These are phyloP conservation scores for Monosporascus sp. DNA, from an alignment of 2,329 filamentous ascomycete species.

Conservation along the genomic window DNA sequence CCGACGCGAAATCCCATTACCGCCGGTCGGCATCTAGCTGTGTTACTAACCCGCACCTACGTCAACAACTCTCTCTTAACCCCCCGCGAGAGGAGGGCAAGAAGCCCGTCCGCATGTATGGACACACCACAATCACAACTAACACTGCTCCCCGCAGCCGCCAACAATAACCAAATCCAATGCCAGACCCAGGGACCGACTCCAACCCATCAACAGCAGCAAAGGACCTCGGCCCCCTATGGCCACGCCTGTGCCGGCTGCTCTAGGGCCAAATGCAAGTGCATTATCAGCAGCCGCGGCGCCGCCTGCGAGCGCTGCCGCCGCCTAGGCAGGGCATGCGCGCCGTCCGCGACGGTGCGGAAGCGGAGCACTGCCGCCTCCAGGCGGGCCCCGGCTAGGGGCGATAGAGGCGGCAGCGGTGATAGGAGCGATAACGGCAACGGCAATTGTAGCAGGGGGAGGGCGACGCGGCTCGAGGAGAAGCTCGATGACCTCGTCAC, in stretches of 20 bases:
- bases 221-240: slow-evolving; percentile 29
- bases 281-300: slow-evolving; percentile 28
- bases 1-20: too few species aligned
- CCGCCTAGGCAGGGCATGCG: slow-evolving; percentile 35
- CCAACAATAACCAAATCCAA: background rate
- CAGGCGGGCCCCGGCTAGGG: background rate
- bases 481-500: slow-evolving; percentile 25
- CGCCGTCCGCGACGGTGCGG: slow-evolving; percentile 31
- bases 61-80: too few species aligned
- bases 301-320: slow-evolving; percentile 34
- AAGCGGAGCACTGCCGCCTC: slow-evolving; percentile 15
- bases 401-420: background rate
- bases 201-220: background rate
- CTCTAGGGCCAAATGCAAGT: slow-evolving; percentile 40
- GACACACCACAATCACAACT: too few species aligned
- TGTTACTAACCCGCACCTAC: too few species aligned
- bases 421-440: background rate
- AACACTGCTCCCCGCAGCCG: background rate
- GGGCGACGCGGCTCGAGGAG: slow-evolving; percentile 24
- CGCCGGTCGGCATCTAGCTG: too few species aligned
- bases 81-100: too few species aligned
- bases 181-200: background rate
- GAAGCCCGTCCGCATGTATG: too few species aligned
- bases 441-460: slow-evolving; percentile 1
- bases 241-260: slow-evolving; percentile 38